Base-by-base conservation (phyloP, 2,329 filamentous ascomycete species). In the Xylariaceae sp. region DNA sequence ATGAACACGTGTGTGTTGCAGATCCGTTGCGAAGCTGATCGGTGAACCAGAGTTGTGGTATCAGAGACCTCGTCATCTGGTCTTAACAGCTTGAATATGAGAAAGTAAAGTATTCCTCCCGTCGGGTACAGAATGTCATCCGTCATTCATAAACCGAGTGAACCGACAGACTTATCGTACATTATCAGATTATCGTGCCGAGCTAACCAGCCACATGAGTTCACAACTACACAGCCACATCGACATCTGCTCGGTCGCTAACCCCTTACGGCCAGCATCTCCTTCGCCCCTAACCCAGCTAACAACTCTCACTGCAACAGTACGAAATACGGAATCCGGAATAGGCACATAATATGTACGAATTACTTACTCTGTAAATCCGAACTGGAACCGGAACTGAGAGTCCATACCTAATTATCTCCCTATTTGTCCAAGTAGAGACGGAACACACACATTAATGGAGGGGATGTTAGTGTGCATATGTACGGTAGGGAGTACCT, bases 1-100 rank as follows among this genome's bases (percentile, higher is more conserved):
- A 54, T 61, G 55, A 51, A 56, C 59, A 61, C 59, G 59, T 61
- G 59, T 61, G 49, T 56, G 42, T 59, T 59, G 56, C 59, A 56
- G 49, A 47, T 53, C 52, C 15, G 47, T 53, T 48, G 35, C 52
- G 7, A 53, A 55, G 52, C 30, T 53, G 23, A 55, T 49, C 39
- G 52, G 15, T 50, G 23, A 55, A 50, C 47, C 35, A 52, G 39
- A 48, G 23, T 48, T 23, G 23, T 30, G 11, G n/a, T n/a, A 45
- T 42, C 11, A 13, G 37, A 42, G 37, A 42, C 37, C 37, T 42
- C 37, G 11, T 42, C 37, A 13, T 42, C 37, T 10, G 23, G 23
- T 10, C 37, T 42, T 42, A 42, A 9, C 8, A 9, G 37, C 4
- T 8, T 42, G 37, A 10, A 42, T 42, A 30, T 30, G 23, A 30